Conservation (phyloP, 768 basidiomycete species). For the Bullera alba region DNA sequence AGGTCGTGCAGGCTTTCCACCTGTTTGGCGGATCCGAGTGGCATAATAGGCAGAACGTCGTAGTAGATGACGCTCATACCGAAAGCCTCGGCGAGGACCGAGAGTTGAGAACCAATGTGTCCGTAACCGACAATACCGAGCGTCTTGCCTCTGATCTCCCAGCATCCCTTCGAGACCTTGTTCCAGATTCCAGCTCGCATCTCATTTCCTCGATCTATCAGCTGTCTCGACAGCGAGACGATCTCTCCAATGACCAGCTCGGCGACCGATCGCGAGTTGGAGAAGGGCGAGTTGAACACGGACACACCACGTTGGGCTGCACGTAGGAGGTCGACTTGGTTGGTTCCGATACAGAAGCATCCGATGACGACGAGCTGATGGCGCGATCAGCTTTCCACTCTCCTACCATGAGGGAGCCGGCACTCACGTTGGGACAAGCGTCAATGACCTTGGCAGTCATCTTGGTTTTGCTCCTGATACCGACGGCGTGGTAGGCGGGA, state of each 20-base stretch:
- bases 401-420: not conserved
- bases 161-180: conserved; percentile 96
- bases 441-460: conserved; percentile 84
- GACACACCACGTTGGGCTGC: conserved; percentile 85
- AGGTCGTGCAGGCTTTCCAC: conserved; percentile 70
- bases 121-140: conserved; percentile 97
- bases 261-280: conserved; percentile 96
- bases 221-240: conserved; percentile 86
- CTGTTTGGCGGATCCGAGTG: conserved; percentile 86
- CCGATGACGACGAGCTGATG: conserved; percentile 84
- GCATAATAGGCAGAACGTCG: conserved; percentile 95
- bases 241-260: conserved; percentile 94
- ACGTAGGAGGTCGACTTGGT: conserved; percentile 84
- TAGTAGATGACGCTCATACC: conserved; percentile 93
- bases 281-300: conserved; percentile 93
- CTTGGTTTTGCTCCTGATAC: conserved; percentile 96
- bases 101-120: conserved; percentile 94
- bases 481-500: conserved; percentile 87
- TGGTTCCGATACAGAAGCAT: conserved; percentile 99
- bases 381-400: not conserved
- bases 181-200: conserved; percentile 90
- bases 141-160: conserved; percentile 96
- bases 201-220: conserved; percentile 80
- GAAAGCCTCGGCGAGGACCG: conserved; percentile 91
- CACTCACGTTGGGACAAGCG: conserved; percentile 70